Evolutionary conservation across 73 alveolate genomes (phyloP).

Genomic region (Symbiodinium natans): DNA sequence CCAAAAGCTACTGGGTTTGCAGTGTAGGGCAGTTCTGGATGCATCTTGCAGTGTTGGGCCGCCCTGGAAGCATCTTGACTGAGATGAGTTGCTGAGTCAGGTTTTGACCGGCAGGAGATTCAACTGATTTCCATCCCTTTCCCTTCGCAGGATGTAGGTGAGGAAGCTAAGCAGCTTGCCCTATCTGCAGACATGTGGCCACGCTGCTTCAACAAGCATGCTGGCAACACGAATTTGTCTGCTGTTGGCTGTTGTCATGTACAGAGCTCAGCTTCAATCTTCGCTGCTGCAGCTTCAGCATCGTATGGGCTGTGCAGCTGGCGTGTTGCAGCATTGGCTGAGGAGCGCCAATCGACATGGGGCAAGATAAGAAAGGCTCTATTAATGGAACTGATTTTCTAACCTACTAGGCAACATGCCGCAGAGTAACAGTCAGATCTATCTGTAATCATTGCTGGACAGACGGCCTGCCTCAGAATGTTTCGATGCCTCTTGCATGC

Average conservation of each 20-base stretch:
- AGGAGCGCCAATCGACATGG: background rate
- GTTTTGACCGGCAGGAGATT: slow-evolving; percentile 12
- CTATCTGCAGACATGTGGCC: background rate
- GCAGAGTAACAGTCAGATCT: too few species aligned
- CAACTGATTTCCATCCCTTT: background rate
- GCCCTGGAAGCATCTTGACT: background rate
- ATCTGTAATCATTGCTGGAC: too few species aligned
- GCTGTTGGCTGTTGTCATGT: background rate
- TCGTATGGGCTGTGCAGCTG: slow-evolving; percentile 3
- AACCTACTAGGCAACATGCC: too few species aligned
- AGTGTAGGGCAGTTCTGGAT: background rate
- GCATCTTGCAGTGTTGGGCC: background rate
- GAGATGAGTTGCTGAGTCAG: background rate
- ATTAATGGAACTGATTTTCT: too few species aligned
- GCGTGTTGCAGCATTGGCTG: background rate
- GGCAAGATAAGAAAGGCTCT: too few species aligned
- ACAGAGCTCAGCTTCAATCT: background rate
- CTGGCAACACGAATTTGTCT: background rate
- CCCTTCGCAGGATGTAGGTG: background rate
- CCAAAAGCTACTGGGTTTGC: slow-evolving; percentile 36
- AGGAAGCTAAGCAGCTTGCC: background rate
- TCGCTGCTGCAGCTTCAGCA: background rate
- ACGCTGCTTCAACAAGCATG: slow-evolving; percentile 3
- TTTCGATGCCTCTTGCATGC: slow-evolving; percentile 12
- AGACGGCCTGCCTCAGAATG: background rate